Conservation (phyloP, 768 basidiomycete genomes). For the Leccinellum luteum region DNA sequence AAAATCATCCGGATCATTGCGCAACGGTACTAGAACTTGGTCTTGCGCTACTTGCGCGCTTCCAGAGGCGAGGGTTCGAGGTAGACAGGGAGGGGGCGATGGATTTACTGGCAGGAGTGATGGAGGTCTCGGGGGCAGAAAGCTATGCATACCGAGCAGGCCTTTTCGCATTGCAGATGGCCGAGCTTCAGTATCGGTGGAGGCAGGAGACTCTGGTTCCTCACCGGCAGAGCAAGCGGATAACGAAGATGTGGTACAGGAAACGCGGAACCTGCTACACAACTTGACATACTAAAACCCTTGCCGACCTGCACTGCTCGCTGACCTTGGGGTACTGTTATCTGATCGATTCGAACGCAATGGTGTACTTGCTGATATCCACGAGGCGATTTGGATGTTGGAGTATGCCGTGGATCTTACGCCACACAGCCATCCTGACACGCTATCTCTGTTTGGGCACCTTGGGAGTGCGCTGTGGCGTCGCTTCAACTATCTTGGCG, state of each 20-base stretch:
- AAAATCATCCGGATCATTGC: background rate
- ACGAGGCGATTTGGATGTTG: background rate
- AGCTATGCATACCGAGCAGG: background rate
- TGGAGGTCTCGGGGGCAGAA: background rate
- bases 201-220: background rate
- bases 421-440: background rate
- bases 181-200: background rate
- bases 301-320: background rate
- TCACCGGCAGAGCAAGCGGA: background rate
- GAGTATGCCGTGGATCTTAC: background rate
- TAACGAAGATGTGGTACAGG: background rate
- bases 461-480: no score
- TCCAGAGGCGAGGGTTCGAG: background rate
- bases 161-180: background rate
- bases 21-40: background rate
- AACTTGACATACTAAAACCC: background rate
- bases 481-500: no score
- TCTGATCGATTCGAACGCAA: background rate
- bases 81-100: background rate
- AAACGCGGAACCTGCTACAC: background rate
- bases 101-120: background rate
- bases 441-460: no score
- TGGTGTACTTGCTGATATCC: background rate
- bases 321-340: background rate
- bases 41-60: background rate